phyloP scores from a whole-genome alignment of 2,329 filamentous ascomycete genomes.

The Epichloe sp. region DNA sequence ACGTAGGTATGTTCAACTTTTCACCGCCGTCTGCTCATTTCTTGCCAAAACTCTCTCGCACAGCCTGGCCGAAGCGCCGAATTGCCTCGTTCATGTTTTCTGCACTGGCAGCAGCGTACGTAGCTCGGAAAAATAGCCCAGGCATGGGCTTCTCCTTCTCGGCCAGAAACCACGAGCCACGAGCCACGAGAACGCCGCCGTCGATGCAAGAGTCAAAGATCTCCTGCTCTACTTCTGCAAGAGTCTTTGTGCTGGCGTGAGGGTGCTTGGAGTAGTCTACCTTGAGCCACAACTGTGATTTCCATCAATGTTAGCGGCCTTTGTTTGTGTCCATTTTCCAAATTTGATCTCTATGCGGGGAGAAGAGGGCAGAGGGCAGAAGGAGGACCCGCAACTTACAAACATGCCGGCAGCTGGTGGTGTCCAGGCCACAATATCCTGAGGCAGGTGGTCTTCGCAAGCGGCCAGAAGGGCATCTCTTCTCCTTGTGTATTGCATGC shows the following conservation, averaged over 20 bases:
- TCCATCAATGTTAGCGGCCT: not conserved
- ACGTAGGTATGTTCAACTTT: not conserved
- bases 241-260: slow-evolving; percentile 33
- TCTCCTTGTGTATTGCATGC: slow-evolving; percentile 67
- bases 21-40: slow-evolving; percentile 10
- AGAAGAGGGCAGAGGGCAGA: not conserved
- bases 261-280: slow-evolving; percentile 57
- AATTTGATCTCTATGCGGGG: not conserved
- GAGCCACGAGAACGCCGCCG: slow-evolving; percentile 65
- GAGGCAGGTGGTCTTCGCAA: slow-evolving; percentile 65
- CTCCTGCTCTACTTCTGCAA: slow-evolving; percentile 65
- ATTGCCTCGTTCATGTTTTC: slow-evolving; percentile 62
- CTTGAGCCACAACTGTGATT: slow-evolving; percentile 53
- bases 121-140: slow-evolving; percentile 77
- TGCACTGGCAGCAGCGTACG: slow-evolving; percentile 68
- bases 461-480: slow-evolving; percentile 66
- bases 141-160: slow-evolving; percentile 46
- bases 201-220: slow-evolving; percentile 70
- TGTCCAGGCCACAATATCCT: slow-evolving; percentile 63
- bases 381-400: slow-evolving; percentile 34
- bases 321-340: not conserved
- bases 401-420: slow-evolving; percentile 89
- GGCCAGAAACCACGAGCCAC: slow-evolving; percentile 85
- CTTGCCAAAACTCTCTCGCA: slow-evolving; percentile 43
- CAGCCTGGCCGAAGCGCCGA: slow-evolving; percentile 59